These are phyloP conservation scores for Tuber brumale DNA, from an alignment of 495 filamentous ascomycete species.

Conservation along the genomic window DNA sequence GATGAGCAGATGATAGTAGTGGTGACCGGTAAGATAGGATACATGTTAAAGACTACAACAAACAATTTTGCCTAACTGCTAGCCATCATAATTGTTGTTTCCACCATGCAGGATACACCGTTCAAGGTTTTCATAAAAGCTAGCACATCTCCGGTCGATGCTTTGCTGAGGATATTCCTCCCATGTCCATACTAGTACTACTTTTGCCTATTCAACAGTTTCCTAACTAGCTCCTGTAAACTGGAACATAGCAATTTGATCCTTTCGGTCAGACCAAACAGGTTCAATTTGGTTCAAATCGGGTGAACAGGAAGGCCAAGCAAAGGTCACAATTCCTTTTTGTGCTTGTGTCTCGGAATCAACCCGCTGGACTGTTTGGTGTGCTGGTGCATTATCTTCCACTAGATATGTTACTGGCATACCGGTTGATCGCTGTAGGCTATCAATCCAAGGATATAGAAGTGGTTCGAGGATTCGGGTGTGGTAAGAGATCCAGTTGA, in stretches of 20 bases:
- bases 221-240: slow-evolving; percentile 7
- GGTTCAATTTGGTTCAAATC: slow-evolving; percentile 8
- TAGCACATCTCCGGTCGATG: neutral
- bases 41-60: too few species aligned
- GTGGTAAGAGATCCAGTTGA: neutral
- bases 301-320: neutral
- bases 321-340: slow-evolving; percentile 1
- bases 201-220: slow-evolving; percentile 1
- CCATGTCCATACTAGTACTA: neutral
- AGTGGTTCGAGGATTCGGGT: neutral
- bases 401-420: slow-evolving; percentile 1
- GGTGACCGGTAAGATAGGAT: too few species aligned
- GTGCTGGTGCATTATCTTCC: neutral
- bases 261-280: neutral
- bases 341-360: neutral
- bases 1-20: too few species aligned
- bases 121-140: slow-evolving; percentile 5
- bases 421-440: neutral
- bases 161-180: neutral
- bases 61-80: too few species aligned
- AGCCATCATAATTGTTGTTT: slow-evolving; percentile 11
- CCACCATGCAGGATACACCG: neutral
- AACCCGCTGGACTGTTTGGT: neutral
- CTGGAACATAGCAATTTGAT: neutral
- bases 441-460: slow-evolving; percentile 2